Percentiles rank a stretch among this genome's conserved stretches.
Evolutionary conservation across 768 basidiomycete species (phyloP).

Genomic region (Postia placenta): DNA sequence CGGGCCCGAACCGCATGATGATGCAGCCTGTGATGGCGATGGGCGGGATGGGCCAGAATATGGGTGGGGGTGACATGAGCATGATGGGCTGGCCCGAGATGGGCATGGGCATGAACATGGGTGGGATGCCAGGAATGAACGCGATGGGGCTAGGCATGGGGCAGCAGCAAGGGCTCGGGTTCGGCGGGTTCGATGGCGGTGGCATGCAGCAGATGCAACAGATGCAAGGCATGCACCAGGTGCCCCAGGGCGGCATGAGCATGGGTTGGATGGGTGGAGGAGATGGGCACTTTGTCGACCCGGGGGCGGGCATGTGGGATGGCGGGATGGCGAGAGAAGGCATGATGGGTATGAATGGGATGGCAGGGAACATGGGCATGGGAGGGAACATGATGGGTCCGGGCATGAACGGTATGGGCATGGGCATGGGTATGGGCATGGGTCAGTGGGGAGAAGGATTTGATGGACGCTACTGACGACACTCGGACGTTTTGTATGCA

Average conservation of each 20-base stretch:
- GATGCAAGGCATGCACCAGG: conserved; percentile 18
- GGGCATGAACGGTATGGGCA: conserved; percentile 14
- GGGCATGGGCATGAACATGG: conserved; percentile 28
- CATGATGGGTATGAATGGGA: conserved; percentile 35
- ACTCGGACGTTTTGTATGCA: no score
- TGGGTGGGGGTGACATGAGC: conserved; percentile 23
- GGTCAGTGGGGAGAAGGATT: conserved; percentile 30
- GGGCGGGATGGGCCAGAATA: conserved; percentile 23
- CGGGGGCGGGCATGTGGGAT: conserved; percentile 29
- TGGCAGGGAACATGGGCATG: conserved; percentile 15
- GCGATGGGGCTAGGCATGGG: conserved; percentile 34
- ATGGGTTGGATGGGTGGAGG: conserved; percentile 33
- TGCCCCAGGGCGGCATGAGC: not conserved
- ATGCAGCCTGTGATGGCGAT: conserved; percentile 38
- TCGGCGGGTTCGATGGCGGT: conserved; percentile 18
- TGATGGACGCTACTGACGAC: conserved; percentile 26
- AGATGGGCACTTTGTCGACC: conserved; percentile 23
- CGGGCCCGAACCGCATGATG: conserved; percentile 20
- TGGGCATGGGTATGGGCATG: conserved; percentile 30
- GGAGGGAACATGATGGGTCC: conserved; percentile 11
- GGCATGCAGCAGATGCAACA: conserved; percentile 11
- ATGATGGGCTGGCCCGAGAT: conserved; percentile 18
- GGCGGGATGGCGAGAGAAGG: conserved; percentile 34
- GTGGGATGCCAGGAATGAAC: conserved; percentile 28
- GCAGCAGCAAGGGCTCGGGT: conserved; percentile 8